Conservation (phyloP, 495 filamentous ascomycete genomes). For the Penicillium coffeae region DNA sequence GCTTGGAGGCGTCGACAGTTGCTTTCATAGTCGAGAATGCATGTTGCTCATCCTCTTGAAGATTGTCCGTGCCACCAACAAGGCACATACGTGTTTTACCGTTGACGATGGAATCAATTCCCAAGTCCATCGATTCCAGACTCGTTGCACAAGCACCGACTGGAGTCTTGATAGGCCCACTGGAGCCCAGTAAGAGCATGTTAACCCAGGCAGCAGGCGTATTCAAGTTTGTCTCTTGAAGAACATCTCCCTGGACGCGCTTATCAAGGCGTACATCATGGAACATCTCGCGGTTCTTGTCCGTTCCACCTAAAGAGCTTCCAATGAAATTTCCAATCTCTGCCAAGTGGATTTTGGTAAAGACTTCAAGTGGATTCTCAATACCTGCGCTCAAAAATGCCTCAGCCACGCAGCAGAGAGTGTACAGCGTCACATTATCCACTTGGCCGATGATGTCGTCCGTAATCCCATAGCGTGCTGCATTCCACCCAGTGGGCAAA, state of each 20-base stretch:
- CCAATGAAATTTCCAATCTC: conserved; percentile 98
- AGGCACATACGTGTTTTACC: conserved; percentile 96
- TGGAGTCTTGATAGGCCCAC: conserved; percentile 97
- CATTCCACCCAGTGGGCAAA: conserved; percentile 95
- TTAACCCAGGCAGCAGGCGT: conserved; percentile 99
- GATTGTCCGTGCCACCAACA: conserved; percentile 98
- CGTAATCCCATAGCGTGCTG: conserved; percentile 88
- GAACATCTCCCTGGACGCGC: conserved; percentile 97
- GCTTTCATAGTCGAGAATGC: conserved; percentile 99
- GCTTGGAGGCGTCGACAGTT: conserved; percentile 93
- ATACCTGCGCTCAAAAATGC: conserved; percentile 88
- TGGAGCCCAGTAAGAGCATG: conserved; percentile 97
- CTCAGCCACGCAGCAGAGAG: conserved; percentile 89
- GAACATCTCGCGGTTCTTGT: conserved; percentile 95
- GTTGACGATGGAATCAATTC: conserved; percentile 95
- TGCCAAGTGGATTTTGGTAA: conserved; percentile 97
- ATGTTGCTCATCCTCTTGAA: conserved; percentile 97
- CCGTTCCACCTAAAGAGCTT: conserved; percentile 92
- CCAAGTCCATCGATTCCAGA: conserved; percentile 95
- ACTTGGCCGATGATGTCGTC: conserved; percentile 98
- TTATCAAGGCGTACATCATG: conserved; percentile 96
- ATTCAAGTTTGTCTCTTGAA: conserved; percentile 99
- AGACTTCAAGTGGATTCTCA: conserved; percentile 98
- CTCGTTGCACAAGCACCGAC: conserved; percentile 97
- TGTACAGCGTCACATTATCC: conserved; percentile 90